Base-by-base conservation (phyloP, 768 basidiomycete genomes). In the Mycena maculata region DNA sequence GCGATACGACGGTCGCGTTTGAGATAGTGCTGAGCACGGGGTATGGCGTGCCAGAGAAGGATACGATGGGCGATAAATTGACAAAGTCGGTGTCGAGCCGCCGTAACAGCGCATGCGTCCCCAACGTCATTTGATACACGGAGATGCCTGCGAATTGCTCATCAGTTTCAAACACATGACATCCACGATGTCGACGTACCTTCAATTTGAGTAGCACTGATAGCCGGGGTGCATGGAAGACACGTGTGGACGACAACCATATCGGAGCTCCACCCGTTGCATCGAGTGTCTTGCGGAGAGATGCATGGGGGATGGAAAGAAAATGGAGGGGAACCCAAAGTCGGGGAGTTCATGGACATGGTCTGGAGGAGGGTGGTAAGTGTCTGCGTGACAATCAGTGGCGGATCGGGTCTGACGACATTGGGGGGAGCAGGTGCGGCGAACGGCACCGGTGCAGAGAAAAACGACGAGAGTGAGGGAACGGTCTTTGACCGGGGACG, bases 41-140 rank as follows among this genome's bases (percentile, higher is more conserved):
- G 66, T 75, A 79, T 4, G 81, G 74, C 63, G 83, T 73, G 49
- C 80, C 79, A 52, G 85, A 80, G 75, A 82, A 81, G 30, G 81
- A 78, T 5, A 85, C 76, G 52, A 92, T 85, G 23, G 87, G 83
- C 45, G 89, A 85, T 49, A 92, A 82, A 75, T 93, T 91, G 72
- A 93, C 91, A 70, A 90, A 93, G 73, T 92, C 90, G 36, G 91
- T 91, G 78, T 93, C 92, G 60, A 92, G 88, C 69, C 92, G 88
- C 71, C 92, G 88, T 68, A 92, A 78, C 50, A 93, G 81, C 33
- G 84, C 79, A 55, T 82, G 81, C 10, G 83, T 76, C 42, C 86
- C 88, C 12, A 92, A 82, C 56, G 79, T 82, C 77, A 88, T 90
- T 74, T 90, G 90, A 77, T 92, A 93, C 54, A 93, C 91, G 41